These are phyloP conservation scores for Protomyces lactucae-debilis DNA, from an alignment of 1,139 yeast species.

Conservation along the genomic window DNA sequence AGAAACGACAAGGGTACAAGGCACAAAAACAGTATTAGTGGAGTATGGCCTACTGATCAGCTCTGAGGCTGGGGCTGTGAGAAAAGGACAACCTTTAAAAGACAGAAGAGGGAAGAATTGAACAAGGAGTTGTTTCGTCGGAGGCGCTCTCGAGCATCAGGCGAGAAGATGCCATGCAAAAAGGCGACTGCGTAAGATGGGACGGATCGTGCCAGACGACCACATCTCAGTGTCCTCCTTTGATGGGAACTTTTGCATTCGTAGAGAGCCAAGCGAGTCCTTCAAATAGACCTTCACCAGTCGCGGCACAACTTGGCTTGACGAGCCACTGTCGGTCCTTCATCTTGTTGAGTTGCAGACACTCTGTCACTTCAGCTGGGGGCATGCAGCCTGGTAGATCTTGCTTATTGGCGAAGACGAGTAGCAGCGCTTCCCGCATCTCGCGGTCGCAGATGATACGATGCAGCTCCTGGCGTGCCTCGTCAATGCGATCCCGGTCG, in stretches of 20 bases:
- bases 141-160: too few relatives aligned
- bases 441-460: constrained; percentile 76
- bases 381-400: constrained; percentile 81
- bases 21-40: neutral
- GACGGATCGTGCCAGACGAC: neutral
- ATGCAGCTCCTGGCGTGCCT: constrained; percentile 70
- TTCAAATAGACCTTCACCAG: constrained; percentile 87
- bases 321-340: constrained; percentile 89
- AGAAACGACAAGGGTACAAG: neutral
- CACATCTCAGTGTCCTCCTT: constrained; percentile 1
- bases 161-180: too few relatives aligned
- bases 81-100: neutral
- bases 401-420: constrained; percentile 88
- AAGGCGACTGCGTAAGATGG: neutral
- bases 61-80: too few relatives aligned
- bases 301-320: constrained; percentile 82
- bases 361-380: constrained; percentile 83
- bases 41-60: neutral
- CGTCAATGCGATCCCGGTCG: constrained; percentile 66
- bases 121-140: neutral
- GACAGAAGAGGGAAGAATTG: neutral
- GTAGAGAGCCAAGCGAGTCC: constrained; percentile 47
- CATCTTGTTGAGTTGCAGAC: constrained; percentile 74
- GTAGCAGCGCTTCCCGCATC: constrained; percentile 68
- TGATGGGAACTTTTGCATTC: constrained; percentile 19